Percentiles rank a stretch among this genome's conserved stretches.
Evolutionary conservation across 148 eudicot genomes (phyloP).

Genomic region (Salicornia ramosissima): DNA sequence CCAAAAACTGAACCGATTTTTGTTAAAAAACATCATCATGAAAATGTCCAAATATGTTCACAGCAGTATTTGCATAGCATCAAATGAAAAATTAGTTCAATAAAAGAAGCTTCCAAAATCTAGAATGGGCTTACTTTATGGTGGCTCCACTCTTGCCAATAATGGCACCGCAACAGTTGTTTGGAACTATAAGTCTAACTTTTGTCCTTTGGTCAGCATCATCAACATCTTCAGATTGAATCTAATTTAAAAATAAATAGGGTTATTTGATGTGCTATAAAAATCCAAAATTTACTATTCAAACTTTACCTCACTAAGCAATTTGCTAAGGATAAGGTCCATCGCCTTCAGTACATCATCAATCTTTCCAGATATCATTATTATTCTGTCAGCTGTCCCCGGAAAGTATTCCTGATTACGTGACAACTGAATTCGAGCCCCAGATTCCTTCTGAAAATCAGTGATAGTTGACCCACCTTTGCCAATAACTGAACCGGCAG

Average conservation of each 20-base stretch:
- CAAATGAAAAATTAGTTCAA: constrained; percentile 2
- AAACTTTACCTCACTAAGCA: constrained; percentile 63
- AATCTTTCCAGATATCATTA: constrained; percentile 79
- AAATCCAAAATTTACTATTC: neutral
- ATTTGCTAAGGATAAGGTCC: constrained; percentile 74
- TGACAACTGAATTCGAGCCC: constrained; percentile 94
- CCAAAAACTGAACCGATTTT: constrained; percentile 6
- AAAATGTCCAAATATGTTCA: neutral
- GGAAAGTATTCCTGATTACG: constrained; percentile 91
- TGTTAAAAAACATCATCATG: constrained; percentile 1
- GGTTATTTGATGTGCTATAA: neutral
- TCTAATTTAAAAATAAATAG: constrained; percentile 31
- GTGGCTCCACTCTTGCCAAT: constrained; percentile 95
- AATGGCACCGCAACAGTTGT: constrained; percentile 93
- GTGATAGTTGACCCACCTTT: constrained; percentile 87
- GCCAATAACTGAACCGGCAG: constrained; percentile 97
- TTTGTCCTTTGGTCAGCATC: constrained; percentile 58
- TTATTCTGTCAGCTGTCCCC: constrained; percentile 89
- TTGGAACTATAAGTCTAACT: constrained; percentile 81
- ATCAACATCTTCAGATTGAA: constrained; percentile 66
- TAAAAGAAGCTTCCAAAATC: constrained; percentile 2
- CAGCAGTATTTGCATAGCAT: constrained; percentile 5
- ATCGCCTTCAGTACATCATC: constrained; percentile 74
- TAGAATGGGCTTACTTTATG: constrained; percentile 57
- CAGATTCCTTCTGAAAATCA: constrained; percentile 88